Base-by-base conservation (phyloP, 2,329 filamentous ascomycete genomes). In the Fusarium cyanostomum region DNA sequence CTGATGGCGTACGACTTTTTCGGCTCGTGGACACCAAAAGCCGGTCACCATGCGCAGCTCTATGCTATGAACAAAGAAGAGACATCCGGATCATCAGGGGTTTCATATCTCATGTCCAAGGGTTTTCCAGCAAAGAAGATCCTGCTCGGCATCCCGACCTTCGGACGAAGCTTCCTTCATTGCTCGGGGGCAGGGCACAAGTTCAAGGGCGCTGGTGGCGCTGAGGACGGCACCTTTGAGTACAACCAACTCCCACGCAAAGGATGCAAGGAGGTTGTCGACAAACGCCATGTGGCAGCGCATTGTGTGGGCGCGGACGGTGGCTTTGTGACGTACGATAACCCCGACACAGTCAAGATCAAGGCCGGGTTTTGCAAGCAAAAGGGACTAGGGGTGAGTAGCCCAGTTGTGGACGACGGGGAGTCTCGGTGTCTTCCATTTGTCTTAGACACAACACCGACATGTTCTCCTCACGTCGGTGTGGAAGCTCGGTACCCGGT, bases 1-100 rank as follows among this genome's bases (percentile, higher is more conserved):
- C 78, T 95, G 31, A 92, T 90, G 85, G 86, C 91, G 2, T 95
- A 93, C 75, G 91, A 95, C 74, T 91, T 94, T 71, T 87, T 85
- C 24, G 91, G 91, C 1, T 81, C 86, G 4, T 94, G 91, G 91
- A 85, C 84, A 2, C 73, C 80, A 27, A 84, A 83, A 55, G 86
- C 86, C 41, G 91, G 91, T 7, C 90, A 94, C 73, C 92, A 94
- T 52, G 86, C 91, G 5, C 91, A 93, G 72, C 84, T 95, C 1
- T 91, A 88, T 71, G 80, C 86, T 1, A 83, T 86, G 55, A 79
- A 75, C 51, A 83, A 85, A 63, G 85, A 84, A 63, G 84, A 89
- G 62, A 80, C 85, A 1, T 92, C 89, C 2, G 89, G 85, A n/a
- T 84, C 89, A 11, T 83, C 86, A 1, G 86, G 85, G 0, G 85